Base-by-base conservation (phyloP, 2,329 filamentous ascomycete species). In the Didymella exigua region DNA sequence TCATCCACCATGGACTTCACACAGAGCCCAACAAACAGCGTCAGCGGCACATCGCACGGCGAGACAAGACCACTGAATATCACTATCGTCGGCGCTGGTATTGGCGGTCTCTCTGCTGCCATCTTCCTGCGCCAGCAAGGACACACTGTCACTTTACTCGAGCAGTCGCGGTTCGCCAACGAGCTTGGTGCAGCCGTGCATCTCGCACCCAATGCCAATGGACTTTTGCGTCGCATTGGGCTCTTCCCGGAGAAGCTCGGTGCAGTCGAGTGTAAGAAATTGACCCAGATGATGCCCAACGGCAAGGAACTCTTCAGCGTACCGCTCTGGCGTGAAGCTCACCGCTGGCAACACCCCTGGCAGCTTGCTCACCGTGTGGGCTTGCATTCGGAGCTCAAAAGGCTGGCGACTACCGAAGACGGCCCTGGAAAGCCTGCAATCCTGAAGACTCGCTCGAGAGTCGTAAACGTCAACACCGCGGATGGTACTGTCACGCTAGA, bases 141-240 rank as follows among this genome's bases (percentile, higher is more conserved):
- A 14, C 70, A 72, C 42, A 16, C 48, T 2, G 60, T 71, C 2
- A 69, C 65, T 6, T 48, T 72, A 4, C 56, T 71, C 26, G 69
- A 73, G 60, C 80, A 84, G 64, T 86, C 84, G 0, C 74, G 75
- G 1, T 80, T 86, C 29, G 79, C 81, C 14, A 80, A 76, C 45
- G 85, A 87, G 68, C 72, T 78, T 1, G 86, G 85, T 0, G 85
- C 86, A 3, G 85, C 85, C 0, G 79, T 88, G n/a, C 84, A 88
- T 62, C 67, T 88, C 4, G 80, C 83, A 0, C 84, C 86, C 0
- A 89, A 89, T 62, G 75, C 80, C 2, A 86, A 86, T 67, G 82
- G 83, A 0, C 70, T 88, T 2, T 73, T 89, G 4, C 69, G 72
- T 10, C 71, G 77, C 27, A 68, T 82, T 43, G 79, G 80, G 0